Evolutionary conservation across 352 stramenopile species (phyloP), one percentile per base, ranked within the genome.

Genomic region (Globisporangium nunn): DNA sequence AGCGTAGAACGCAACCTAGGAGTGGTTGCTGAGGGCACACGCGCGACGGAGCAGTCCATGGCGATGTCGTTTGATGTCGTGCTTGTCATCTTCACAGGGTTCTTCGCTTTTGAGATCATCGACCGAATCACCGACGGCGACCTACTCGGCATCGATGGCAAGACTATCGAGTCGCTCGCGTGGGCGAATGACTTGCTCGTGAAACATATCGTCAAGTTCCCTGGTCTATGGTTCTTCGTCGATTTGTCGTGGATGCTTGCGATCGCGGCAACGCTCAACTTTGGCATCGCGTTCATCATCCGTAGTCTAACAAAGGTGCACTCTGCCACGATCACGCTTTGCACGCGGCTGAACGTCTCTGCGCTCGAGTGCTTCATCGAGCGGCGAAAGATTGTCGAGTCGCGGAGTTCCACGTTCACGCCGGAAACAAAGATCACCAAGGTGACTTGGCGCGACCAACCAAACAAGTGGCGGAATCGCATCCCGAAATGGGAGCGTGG

Each of bases 81-180:
- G 37, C 72, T 98, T 57, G 57, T 96, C 28, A 69, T 98, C 31
- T 97, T 98, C 62, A 81, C 89, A 17, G 93, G 76, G 0, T 86
- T 95, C 23, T 67, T 98, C 18, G 87, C 92, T 5, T 99, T 98
- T 70, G 89, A 97, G 39, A 64, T 98, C 23, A 75, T 99, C 12
- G 95, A 99, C 72, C 86, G 95, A 56, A 80, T 99, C 59, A 98
- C 95, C 1, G 93, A 97, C 46, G 81, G 85, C 18, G 95, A 93
- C 65, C 74, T 95, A 7, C 78, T 98, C 15, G 78, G 78, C 4
- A 81, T 75, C 44, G 75, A 88, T 46, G 64, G 72, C 52, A 73
- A 67, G 15, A 60, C 61, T 0, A 53, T 79, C 6, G 68, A 62
- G 39, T 59, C 68, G 3, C 68, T 89, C 50, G 52, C 81, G 17